Percentiles rank a stretch among this genome's conserved stretches.
Conservation (phyloP, 208 protist species). For the Herpetomonas muscarum region DNA sequence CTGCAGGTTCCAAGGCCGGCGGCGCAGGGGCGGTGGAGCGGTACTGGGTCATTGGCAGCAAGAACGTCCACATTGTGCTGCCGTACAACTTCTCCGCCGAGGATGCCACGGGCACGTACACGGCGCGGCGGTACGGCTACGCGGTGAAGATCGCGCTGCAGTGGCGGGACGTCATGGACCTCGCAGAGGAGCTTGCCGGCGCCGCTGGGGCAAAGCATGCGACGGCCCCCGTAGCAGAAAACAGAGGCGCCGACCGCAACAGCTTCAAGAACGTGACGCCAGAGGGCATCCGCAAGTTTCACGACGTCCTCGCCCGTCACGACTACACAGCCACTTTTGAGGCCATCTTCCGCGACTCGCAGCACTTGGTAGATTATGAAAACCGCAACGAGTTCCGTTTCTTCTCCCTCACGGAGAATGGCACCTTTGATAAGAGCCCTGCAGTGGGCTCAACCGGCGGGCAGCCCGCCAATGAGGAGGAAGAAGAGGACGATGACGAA, state of each 20-base stretch:
- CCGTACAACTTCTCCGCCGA: conserved; percentile 40
- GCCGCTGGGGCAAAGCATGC: no score
- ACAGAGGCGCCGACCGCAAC: neutral
- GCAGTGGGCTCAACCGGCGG: neutral
- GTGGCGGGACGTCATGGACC: neutral
- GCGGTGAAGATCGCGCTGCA: conserved; percentile 23
- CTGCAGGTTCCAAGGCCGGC: no score
- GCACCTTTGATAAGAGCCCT: neutral
- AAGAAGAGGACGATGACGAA: neutral
- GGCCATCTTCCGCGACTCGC: conserved; percentile 39
- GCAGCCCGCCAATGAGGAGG: neutral
- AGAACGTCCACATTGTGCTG: conserved; percentile 45
- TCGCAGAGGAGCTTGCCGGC: neutral
- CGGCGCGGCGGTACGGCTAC: conserved; percentile 24
- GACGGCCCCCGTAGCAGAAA: neutral
- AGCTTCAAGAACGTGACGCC: conserved; percentile 2
- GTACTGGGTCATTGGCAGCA: conserved; percentile 58
- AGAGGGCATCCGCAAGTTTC: conserved; percentile 15
- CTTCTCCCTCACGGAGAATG: conserved; percentile 37
- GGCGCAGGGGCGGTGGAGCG: conserved; percentile 6
- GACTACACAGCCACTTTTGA: conserved; percentile 47
- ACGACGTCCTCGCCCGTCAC: conserved; percentile 15
- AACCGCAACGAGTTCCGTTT: conserved; percentile 28
- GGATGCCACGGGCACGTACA: conserved; percentile 14
- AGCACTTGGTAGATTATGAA: conserved; percentile 47